Conservation (phyloP, 306 rosid genomes). For the Prunus salicina region DNA sequence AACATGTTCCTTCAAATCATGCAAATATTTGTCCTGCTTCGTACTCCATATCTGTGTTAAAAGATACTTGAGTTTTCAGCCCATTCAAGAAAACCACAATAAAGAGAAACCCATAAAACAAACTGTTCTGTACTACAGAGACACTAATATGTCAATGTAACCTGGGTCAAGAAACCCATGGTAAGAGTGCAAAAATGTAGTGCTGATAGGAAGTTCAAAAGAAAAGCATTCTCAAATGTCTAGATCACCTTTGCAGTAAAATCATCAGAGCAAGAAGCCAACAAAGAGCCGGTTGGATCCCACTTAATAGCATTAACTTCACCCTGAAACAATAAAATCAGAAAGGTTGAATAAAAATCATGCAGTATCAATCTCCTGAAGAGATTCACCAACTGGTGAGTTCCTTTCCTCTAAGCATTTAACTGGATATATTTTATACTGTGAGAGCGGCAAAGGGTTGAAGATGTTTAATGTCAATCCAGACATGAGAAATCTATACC, state of each 20-base stretch:
- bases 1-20: constrained; percentile 57
- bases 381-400: background rate
- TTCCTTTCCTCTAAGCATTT: background rate
- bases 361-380: background rate
- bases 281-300: constrained; percentile 62
- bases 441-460: background rate
- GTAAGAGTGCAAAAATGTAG: background rate
- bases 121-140: background rate
- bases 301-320: constrained; percentile 72
- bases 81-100: background rate
- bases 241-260: constrained; percentile 53
- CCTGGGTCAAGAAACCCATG: background rate
- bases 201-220: background rate
- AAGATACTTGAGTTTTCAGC: background rate
- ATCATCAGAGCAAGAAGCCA: constrained; percentile 77
- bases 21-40: constrained; percentile 49
- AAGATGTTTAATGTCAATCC: background rate
- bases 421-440: background rate
- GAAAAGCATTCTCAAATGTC: background rate
- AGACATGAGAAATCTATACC: background rate
- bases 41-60: constrained; percentile 55
- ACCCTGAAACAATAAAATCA: constrained; percentile 42
- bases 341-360: constrained; percentile 13
- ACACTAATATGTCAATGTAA: background rate
- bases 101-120: background rate